A percentile compares a stretch with the other conserved stretches of the same genome.
phyloP scores from a whole-genome alignment of 345 rosid species.

The Eucalyptus victrix region DNA sequence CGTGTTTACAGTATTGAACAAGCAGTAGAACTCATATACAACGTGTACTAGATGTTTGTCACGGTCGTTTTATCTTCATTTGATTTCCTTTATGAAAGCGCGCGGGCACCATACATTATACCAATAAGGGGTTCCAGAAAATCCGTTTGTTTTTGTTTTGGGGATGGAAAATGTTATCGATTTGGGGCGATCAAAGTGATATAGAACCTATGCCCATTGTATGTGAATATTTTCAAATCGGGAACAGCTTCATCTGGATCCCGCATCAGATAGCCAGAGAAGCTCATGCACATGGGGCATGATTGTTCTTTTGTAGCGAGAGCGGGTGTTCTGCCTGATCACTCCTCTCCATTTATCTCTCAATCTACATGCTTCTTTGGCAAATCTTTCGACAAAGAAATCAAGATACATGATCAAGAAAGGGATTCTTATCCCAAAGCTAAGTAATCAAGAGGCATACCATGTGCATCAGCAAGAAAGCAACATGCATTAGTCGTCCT shows the following conservation, averaged over 20 bases:
- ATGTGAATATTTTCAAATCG: too few species aligned
- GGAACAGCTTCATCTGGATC: too few species aligned
- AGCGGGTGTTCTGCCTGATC: rapidly evolving
- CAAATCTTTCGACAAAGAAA: background rate
- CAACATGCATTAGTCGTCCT: background rate
- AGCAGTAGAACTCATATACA: too few species aligned
- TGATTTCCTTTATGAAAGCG: too few species aligned
- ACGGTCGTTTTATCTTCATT: too few species aligned
- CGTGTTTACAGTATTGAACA: too few species aligned
- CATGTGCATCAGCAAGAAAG: background rate
- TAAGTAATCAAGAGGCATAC: background rate
- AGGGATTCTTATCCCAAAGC: background rate
- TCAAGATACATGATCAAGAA: background rate
- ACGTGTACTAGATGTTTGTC: too few species aligned
- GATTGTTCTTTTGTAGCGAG: background rate
- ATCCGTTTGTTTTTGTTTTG: background rate
- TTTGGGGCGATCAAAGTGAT: background rate
- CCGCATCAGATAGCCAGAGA: background rate
- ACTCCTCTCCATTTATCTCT: background rate
- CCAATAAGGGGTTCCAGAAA: background rate
- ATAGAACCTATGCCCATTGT: too few species aligned
- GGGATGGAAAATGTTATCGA: background rate
- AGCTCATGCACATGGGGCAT: background rate
- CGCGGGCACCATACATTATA: too few species aligned
- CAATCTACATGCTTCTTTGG: background rate